phyloP scores from a whole-genome alignment of 176 grass and related monocot species.

The Oryza rufipogon region DNA sequence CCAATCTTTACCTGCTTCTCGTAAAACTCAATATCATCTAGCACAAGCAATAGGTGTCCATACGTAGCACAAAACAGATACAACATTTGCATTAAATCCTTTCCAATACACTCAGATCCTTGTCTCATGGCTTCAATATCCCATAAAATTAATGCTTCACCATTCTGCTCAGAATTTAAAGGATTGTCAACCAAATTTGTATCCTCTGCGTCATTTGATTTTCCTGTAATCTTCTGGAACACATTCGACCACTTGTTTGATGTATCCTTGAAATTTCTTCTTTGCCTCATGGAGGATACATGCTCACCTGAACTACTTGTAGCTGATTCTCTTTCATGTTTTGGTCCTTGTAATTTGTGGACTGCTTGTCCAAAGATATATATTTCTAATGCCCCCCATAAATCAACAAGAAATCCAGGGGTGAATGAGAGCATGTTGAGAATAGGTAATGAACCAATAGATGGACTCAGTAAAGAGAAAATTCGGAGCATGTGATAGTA shows the following conservation, averaged over 20 bases:
- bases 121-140: conserved; percentile 84
- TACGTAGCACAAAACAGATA: conserved; percentile 94
- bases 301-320: conserved; percentile 51
- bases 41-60: conserved; percentile 85
- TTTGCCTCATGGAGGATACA: conserved; percentile 61
- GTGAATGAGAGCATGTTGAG: conserved; percentile 96
- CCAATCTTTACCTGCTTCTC: conserved; percentile 76
- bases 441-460: conserved; percentile 70
- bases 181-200: conserved; percentile 45
- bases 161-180: conserved; percentile 49
- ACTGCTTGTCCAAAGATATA: conserved; percentile 55
- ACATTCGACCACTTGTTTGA: conserved; percentile 88
- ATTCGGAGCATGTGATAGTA: conserved; percentile 91
- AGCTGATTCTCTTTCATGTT: conserved; percentile 45
- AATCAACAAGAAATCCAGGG: conserved; percentile 85
- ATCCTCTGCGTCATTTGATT: conserved; percentile 58
- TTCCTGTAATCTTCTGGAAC: conserved; percentile 84
- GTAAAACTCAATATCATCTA: conserved; percentile 98
- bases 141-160: conserved; percentile 68
- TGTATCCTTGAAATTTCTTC: conserved; percentile 69
- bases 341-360: conserved; percentile 45
- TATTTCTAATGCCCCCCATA: conserved; percentile 74
- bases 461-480: conserved; percentile 69
- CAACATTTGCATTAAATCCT: conserved; percentile 60
- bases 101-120: conserved; percentile 62